Percentiles rank a stretch among this genome's conserved stretches.
phyloP scores from a whole-genome alignment of 2,329 filamentous ascomycete genomes.

The Lizonia empirigonia region DNA sequence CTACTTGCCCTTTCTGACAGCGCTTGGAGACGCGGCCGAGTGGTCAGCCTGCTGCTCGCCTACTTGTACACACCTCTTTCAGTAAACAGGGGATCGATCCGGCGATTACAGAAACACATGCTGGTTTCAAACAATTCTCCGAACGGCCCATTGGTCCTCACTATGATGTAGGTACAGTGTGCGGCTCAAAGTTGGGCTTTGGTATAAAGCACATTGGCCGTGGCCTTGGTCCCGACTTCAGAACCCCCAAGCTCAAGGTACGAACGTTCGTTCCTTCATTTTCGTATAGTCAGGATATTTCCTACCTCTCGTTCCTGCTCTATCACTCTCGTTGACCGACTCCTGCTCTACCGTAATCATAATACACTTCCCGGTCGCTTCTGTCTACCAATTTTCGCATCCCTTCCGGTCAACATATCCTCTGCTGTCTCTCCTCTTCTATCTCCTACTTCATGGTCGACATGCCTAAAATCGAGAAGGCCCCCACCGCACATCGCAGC shows the following conservation, averaged over 20 bases:
- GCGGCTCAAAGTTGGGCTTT: constrained; percentile 23
- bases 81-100: constrained; percentile 36
- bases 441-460: constrained; percentile 37
- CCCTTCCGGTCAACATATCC: constrained; percentile 19
- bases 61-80: constrained; percentile 40
- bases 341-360: constrained; percentile 37
- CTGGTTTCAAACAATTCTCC: constrained; percentile 50
- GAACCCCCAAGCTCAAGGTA: constrained; percentile 34
- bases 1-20: constrained; percentile 38
- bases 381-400: constrained; percentile 23
- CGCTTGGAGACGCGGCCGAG: constrained; percentile 38
- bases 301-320: constrained; percentile 39
- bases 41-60: constrained; percentile 35
- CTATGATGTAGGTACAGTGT: constrained; percentile 31
- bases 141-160: constrained; percentile 38
- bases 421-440: constrained; percentile 22
- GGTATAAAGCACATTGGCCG: constrained; percentile 42
- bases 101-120: constrained; percentile 50
- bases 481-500: constrained; percentile 35
- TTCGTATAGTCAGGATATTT: constrained; percentile 40
- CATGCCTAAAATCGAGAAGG: constrained; percentile 55
- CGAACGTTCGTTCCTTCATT: constrained; percentile 43
- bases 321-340: constrained; percentile 40
- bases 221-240: constrained; percentile 28
- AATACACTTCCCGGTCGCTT: constrained; percentile 39